Conservation (phyloP, 2,329 filamentous ascomycete genomes). For the Thielaviopsis populi region DNA sequence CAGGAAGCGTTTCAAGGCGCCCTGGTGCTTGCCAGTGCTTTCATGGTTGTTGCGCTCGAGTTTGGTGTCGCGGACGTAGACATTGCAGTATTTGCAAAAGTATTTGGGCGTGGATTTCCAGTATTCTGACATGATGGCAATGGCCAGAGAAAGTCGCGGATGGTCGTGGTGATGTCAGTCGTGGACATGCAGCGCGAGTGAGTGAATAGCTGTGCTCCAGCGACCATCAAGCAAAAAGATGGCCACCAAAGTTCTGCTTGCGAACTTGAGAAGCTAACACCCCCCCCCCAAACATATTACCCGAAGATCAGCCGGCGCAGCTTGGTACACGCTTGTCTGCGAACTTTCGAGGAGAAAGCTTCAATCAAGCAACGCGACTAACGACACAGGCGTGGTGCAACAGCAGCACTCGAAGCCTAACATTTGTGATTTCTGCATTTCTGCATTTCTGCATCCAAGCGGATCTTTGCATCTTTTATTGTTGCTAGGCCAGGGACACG, state of each 20-base stretch:
- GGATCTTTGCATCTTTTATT: background rate
- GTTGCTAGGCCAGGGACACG: background rate
- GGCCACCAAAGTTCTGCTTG: background rate
- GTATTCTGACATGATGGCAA: slow-evolving; percentile 71
- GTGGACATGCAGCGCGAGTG: background rate
- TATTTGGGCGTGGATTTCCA: slow-evolving; percentile 97
- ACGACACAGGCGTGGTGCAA: background rate
- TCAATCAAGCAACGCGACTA: slow-evolving; percentile 4
- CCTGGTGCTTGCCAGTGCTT: slow-evolving; percentile 70
- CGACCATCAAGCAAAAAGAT: background rate
- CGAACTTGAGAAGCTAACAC: too few species aligned
- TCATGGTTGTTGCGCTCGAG: slow-evolving; percentile 85
- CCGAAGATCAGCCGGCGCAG: slow-evolving; percentile 15
- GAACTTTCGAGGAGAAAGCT: background rate
- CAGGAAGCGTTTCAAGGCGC: slow-evolving; percentile 73
- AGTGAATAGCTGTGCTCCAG: too few species aligned
- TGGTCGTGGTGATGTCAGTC: background rate
- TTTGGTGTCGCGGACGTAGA: slow-evolving; percentile 81
- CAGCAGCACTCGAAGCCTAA: background rate
- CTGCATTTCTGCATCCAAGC: background rate
- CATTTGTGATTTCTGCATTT: background rate
- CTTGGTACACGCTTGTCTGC: slow-evolving; percentile 3
- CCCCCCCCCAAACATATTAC: background rate
- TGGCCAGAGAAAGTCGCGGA: background rate
- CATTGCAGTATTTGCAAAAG: slow-evolving; percentile 95